phyloP scores from a whole-genome alignment of 2,329 filamentous ascomycete species.

The Biscogniauxia sp. region DNA sequence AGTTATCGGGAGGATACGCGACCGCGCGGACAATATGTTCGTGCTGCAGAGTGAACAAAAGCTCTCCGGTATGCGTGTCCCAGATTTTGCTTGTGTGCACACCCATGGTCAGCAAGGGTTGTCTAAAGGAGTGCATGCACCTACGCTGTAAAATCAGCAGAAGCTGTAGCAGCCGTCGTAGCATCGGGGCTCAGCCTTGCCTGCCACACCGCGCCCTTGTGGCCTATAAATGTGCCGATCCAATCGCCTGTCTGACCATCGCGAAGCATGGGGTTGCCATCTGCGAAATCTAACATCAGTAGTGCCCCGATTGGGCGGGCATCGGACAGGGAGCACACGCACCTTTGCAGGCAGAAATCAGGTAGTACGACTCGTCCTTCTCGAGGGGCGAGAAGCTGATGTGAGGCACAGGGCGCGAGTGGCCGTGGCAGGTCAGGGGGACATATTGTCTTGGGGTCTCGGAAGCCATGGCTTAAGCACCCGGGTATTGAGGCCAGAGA shows the following conservation, averaged over 20 bases:
- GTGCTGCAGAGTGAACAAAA: constrained; percentile 82
- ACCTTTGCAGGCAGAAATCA: constrained; percentile 94
- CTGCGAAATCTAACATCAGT: constrained; percentile 44
- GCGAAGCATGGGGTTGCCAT: constrained; percentile 97
- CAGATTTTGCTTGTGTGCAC: constrained; percentile 72
- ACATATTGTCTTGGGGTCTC: constrained; percentile 59
- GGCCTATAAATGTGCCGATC: constrained; percentile 97
- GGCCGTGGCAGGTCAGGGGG: constrained; percentile 89
- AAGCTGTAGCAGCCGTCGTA: constrained; percentile 84
- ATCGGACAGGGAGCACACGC: constrained; percentile 15
- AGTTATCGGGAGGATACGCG: constrained; percentile 79
- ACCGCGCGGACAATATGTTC: constrained; percentile 93
- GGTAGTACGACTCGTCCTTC: constrained; percentile 81
- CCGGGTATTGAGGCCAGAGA: background rate
- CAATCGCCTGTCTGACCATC: constrained; percentile 95
- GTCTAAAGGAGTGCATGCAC: constrained; percentile 31
- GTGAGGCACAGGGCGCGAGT: constrained; percentile 89
- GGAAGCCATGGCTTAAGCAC: constrained; percentile 19
- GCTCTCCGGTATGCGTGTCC: constrained; percentile 93
- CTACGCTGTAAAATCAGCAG: constrained; percentile 92
- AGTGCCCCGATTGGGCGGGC: background rate
- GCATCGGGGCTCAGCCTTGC: constrained; percentile 87
- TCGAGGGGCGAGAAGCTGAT: constrained; percentile 83
- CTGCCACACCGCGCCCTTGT: constrained; percentile 98
- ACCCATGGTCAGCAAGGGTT: constrained; percentile 29